Base-by-base conservation (phyloP, 2,329 filamentous ascomycete species). In the Aspergillus transmontanensis region DNA sequence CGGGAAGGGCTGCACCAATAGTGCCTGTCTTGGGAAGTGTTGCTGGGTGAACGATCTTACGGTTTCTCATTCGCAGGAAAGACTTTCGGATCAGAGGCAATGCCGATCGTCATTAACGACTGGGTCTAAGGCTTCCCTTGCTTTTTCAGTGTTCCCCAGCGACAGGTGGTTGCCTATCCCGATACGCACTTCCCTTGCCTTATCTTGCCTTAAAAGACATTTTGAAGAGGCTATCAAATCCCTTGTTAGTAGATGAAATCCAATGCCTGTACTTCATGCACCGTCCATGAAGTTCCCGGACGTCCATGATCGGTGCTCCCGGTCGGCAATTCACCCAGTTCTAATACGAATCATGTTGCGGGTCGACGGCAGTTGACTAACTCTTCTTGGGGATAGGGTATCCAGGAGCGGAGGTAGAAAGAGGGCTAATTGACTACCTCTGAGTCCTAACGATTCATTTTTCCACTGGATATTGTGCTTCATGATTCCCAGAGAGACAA, bases 61-160 rank as follows among this genome's bases (percentile, higher is more conserved):
- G 21, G 5, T n/a, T 21, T 41, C 59, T 55, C 60, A 62, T 60
- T 60, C 23, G 60, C 45, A 43, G 57, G 61, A 30, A 46, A 50
- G 43, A 32, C 26, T 19, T 32, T 23, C 16, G 50, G 57, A 36
- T 53, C 23, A 50, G 23, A 26, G 16, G 26, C 46, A 30, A 19
- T 50, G 46, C 16, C 26, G 46, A 56, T 58, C 57, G 26, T 56
- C 39, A 63, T 61, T 55, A 53, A 28, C 43, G 53, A 10, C 16
- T 41, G 16, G 26, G 14, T n/a, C 14, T 50, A 14, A 50, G 46
- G 26, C 46, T n/a, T 28, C 14, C 46, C 16, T 30, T 46, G 14
- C n/a, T 12, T 23, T 45, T 46, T 45, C 23, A 43, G 4, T 16
- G 54, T 4, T 28, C 43, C 54, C 54, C 21, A 34, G 21, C 23